A percentile compares a stretch with the other conserved stretches of the same genome.
Conservation (phyloP, 2,329 filamentous ascomycete species). For the Claviceps purpurea region DNA sequence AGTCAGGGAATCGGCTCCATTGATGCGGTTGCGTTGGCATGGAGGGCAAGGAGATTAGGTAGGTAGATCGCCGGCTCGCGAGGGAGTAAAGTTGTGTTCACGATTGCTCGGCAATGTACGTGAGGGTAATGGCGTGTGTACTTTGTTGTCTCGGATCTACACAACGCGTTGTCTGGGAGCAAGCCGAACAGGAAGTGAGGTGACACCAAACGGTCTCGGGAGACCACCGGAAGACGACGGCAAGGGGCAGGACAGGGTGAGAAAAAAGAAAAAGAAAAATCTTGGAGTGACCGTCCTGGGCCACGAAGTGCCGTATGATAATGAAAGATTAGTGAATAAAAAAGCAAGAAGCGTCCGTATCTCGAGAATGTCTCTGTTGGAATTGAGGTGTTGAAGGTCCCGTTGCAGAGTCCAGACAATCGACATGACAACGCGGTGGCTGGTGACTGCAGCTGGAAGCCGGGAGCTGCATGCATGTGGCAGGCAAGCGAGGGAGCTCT, state of each 20-base stretch:
- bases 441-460: neutral
- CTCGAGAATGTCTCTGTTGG: neutral
- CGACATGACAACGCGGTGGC: neutral
- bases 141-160: neutral
- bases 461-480: neutral
- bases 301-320: neutral
- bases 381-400: neutral
- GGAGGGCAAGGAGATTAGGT: neutral
- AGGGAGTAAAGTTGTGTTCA: neutral
- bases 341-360: too few species aligned
- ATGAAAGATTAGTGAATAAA: neutral
- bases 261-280: neutral
- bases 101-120: neutral
- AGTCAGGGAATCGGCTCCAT: constrained; percentile 44
- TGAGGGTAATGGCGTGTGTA: neutral
- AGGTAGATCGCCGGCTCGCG: neutral
- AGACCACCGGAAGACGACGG: neutral
- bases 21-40: constrained; percentile 25
- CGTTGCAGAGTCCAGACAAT: neutral
- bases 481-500: neutral
- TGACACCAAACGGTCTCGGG: neutral
- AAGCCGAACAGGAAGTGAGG: neutral
- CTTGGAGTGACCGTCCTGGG: neutral
- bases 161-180: neutral
- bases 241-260: neutral